Conservation (phyloP, 2,329 filamentous ascomycete genomes). For the Colletotrichum musicola region DNA sequence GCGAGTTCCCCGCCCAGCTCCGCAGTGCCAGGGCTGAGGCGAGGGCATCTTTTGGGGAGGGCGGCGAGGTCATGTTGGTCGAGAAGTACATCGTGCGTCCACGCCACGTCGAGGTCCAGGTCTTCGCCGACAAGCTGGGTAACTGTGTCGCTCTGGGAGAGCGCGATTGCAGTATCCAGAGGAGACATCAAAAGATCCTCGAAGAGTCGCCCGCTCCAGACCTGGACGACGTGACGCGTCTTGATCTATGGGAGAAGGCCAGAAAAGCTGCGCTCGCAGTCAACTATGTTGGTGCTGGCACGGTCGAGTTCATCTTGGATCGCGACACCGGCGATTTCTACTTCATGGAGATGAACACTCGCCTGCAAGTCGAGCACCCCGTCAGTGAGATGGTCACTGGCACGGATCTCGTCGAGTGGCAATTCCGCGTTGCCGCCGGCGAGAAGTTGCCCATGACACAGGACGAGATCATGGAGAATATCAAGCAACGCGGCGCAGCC, state of each 20-base stretch:
- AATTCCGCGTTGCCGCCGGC: conserved; percentile 80
- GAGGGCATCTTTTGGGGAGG: conserved; percentile 82
- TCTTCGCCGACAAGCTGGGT: conserved; percentile 86
- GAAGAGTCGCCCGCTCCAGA: conserved; percentile 88
- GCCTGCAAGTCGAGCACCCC: conserved; percentile 96
- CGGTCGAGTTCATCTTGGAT: conserved; percentile 91
- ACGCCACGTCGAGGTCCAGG: conserved; percentile 89
- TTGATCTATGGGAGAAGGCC: conserved; percentile 76
- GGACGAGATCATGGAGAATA: conserved; percentile 77
- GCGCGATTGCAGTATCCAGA: conserved; percentile 88
- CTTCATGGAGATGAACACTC: conserved; percentile 87
- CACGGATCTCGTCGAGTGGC: conserved; percentile 90
- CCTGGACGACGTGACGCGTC: conserved; percentile 67
- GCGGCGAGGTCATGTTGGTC: conserved; percentile 84
- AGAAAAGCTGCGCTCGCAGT: conserved; percentile 78
- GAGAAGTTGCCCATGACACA: conserved; percentile 69
- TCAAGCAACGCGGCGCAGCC: conserved; percentile 82
- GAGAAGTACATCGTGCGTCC: conserved; percentile 85
- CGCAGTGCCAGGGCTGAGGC: conserved; percentile 81
- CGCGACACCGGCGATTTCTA: conserved; percentile 85
- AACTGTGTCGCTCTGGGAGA: conserved; percentile 88
- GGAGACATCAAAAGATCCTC: conserved; percentile 90
- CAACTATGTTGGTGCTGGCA: conserved; percentile 89
- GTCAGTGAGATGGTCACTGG: conserved; percentile 82
- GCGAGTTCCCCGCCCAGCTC: conserved; percentile 78